These are phyloP conservation scores for Amoeboaphelidium protococcarum DNA, from an alignment of 371 early-diverging fungal species.

Conservation along the genomic window DNA sequence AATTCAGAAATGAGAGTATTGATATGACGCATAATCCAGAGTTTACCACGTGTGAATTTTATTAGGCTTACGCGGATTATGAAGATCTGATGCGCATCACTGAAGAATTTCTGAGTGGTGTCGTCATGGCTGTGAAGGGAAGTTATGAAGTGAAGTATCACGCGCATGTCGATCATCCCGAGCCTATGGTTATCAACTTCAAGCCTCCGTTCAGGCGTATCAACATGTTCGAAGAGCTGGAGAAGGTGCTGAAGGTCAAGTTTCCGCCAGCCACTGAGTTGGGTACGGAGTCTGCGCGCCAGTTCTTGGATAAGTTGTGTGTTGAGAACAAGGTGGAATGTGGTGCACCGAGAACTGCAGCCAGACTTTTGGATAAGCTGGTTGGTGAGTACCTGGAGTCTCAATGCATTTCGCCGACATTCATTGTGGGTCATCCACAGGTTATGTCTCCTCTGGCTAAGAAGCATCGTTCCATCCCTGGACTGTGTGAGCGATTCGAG, in stretches of 20 bases:
- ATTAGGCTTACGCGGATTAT: conserved; percentile 99
- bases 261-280: conserved; percentile 72
- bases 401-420: conserved; percentile 84
- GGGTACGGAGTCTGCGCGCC: conserved; percentile 46
- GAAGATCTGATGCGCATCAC: conserved; percentile 88
- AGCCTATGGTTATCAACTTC: conserved; percentile 68
- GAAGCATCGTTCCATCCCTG: conserved; percentile 67
- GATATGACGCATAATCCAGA: conserved; percentile 99
- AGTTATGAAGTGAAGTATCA: conserved; percentile 69
- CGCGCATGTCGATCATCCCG: conserved; percentile 55
- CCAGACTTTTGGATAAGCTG: conserved; percentile 92
- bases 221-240: conserved; percentile 79
- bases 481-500: conserved; percentile 97
- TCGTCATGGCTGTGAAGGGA: conserved; percentile 77
- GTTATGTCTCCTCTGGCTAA: conserved; percentile 99
- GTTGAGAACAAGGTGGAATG: conserved; percentile 75
- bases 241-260: conserved; percentile 58
- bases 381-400: conserved; percentile 94
- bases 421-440: conserved; percentile 91
- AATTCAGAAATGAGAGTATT: conserved; percentile 99
- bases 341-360: conserved; percentile 75
- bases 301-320: conserved; percentile 73
- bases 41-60: conserved; percentile 98
- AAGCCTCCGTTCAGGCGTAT: conserved; percentile 89
- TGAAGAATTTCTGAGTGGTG: conserved; percentile 65